These are phyloP conservation scores for Backusella circina DNA, from an alignment of 192 early-diverging fungal genomes.

Conservation along the genomic window DNA sequence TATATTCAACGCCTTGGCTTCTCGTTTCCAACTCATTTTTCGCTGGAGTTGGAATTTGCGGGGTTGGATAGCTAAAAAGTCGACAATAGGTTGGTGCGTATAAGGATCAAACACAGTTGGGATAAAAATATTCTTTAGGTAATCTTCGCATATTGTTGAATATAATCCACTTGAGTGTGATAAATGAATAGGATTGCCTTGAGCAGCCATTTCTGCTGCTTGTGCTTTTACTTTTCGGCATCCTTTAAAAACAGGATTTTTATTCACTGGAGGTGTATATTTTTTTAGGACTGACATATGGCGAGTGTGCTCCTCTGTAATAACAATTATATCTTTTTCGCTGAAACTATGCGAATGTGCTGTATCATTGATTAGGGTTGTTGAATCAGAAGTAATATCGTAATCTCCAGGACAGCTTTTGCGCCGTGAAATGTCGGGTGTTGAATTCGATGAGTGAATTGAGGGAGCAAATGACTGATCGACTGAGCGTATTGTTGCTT, in stretches of 20 bases:
- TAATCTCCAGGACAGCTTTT: background rate
- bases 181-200: background rate
- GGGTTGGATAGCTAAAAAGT: constrained; percentile 8
- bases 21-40: constrained; percentile 3
- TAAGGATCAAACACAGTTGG: background rate
- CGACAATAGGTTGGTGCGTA: background rate
- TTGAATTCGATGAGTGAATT: background rate
- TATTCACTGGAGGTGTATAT: background rate
- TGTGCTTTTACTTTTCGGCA: constrained; percentile 1
- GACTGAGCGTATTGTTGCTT: background rate
- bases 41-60: constrained; percentile 1
- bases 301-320: background rate
- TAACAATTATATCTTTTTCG: background rate
- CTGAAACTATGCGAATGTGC: background rate
- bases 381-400: too few species aligned
- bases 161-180: background rate
- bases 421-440: background rate
- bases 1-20: constrained; percentile 2
- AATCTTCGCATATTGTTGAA: background rate
- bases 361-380: background rate
- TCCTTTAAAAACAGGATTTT: background rate
- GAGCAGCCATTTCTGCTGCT: background rate
- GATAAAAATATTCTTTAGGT: background rate
- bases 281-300: background rate
- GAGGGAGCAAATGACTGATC: background rate